Evolutionary conservation across 257 asterid species (phyloP).

Genomic region (Ligustrum vulgare): DNA sequence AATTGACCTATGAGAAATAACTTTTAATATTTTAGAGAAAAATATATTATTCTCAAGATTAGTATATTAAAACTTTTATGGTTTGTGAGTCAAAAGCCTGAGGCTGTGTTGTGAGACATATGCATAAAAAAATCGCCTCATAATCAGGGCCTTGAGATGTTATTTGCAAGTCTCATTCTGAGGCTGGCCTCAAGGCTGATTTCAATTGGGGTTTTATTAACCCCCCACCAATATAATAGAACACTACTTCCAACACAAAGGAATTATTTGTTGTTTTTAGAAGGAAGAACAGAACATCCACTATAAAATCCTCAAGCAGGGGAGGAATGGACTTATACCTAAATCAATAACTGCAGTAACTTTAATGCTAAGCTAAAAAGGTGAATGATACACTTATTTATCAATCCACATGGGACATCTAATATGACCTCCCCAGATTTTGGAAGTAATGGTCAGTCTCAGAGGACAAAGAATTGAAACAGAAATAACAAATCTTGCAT

Average conservation of each 20-base stretch:
- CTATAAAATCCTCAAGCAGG: neutral
- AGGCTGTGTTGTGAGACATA: no score
- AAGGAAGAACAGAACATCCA: neutral
- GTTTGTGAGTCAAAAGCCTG: no score
- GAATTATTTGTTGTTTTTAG: neutral
- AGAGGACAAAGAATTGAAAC: neutral
- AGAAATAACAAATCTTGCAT: neutral
- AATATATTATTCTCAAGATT: no score
- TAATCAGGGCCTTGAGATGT: no score
- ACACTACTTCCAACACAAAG: conserved; percentile 5
- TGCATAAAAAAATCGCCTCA: no score
- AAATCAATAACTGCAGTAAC: neutral
- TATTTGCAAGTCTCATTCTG: no score
- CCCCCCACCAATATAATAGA: neutral
- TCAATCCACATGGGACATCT: neutral
- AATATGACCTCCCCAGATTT: neutral
- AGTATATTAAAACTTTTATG: no score
- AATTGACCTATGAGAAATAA: no score
- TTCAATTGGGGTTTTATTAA: no score
- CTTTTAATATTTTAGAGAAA: no score
- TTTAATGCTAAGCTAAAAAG: neutral
- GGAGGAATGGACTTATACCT: neutral
- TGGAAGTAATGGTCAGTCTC: neutral
- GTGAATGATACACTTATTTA: neutral
- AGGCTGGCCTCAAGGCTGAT: no score